Base-by-base conservation (phyloP, 306 rosid species). In the Alnus rubra region DNA sequence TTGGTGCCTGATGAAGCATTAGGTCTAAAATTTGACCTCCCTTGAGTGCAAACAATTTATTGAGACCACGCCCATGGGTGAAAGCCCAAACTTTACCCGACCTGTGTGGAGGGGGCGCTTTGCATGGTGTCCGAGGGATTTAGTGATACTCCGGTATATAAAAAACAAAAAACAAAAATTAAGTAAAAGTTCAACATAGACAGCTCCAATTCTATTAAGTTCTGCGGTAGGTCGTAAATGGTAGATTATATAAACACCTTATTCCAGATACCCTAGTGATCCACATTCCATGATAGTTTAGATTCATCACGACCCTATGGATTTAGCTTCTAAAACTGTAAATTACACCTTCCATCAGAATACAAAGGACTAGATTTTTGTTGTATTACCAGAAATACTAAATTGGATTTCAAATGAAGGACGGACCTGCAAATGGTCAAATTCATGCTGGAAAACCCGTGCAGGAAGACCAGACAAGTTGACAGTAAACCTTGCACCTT, bases 391-490 rank as follows among this genome's bases (percentile, higher is more conserved):
- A 55, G 73, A 9, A 33, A 74, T 15, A 4, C 39, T 58, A 63
- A 54, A 30, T 48, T 77, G 45, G 74, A 68, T 55, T 31, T n/a
- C 54, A 55, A 79, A 71, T 39, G 49, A 83, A 79, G 71, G 76
- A 51, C 69, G 55, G 63, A 92, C 98, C 95, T 90, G 88, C 85
- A 95, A 81, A 87, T 95, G 98, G 79, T 95, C 98, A 79, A 87
- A 95, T 78, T 95, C 98, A 77, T 95, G 98, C 88, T 92, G 98
- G 85, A 95, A 95, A 31, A 95, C 86, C 52, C 98, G 86, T 16
- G 98, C 98, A 74, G 94, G 95, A 86, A 95, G 98, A 37, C 70
- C 97, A 0, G 97, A 88, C 75, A 92, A 79, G 83, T 76, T 86
- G 78, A 95, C 74, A 5, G 90, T 76, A 83, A 92, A 95, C 81